Conservation (phyloP, 1,284 basidiomycete species). For the Pterulicium gracile region DNA sequence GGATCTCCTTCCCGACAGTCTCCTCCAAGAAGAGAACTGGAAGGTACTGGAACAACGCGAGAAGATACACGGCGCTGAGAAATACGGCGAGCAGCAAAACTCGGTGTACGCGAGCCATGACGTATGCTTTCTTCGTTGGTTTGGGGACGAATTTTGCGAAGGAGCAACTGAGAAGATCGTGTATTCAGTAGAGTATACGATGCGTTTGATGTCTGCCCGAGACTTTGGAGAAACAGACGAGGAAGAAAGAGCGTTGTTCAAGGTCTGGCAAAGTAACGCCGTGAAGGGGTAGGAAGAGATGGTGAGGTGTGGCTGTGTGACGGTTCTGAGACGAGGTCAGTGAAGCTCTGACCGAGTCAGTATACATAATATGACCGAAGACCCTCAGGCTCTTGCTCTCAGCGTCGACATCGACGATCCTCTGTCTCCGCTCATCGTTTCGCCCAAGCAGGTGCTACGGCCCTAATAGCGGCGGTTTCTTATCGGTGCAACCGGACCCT, state of each 20-base stretch:
- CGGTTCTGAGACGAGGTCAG: neutral
- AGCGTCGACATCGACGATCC: neutral
- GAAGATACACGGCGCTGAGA: neutral
- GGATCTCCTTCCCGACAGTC: neutral
- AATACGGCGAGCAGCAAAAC: neutral
- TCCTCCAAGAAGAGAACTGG: neutral
- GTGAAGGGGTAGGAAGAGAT: neutral
- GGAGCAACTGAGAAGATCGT: neutral
- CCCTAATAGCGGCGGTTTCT: neutral
- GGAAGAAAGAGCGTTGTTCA: neutral
- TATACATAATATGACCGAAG: neutral
- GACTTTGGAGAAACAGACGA: neutral
- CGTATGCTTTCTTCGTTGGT: neutral
- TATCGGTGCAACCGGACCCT: no score
- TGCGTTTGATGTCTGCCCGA: no score
- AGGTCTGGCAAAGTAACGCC: neutral
- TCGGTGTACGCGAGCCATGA: neutral
- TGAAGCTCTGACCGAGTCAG: neutral
- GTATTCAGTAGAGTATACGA: no score
- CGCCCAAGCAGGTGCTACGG: neutral
- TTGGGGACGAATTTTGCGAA: neutral
- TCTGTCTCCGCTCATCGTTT: neutral
- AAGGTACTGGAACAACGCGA: conserved; percentile 4
- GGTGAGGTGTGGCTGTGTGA: neutral
- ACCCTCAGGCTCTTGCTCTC: neutral